phyloP scores from a whole-genome alignment of 169 alveolate species.

The Cyclospora cayetanensis region DNA sequence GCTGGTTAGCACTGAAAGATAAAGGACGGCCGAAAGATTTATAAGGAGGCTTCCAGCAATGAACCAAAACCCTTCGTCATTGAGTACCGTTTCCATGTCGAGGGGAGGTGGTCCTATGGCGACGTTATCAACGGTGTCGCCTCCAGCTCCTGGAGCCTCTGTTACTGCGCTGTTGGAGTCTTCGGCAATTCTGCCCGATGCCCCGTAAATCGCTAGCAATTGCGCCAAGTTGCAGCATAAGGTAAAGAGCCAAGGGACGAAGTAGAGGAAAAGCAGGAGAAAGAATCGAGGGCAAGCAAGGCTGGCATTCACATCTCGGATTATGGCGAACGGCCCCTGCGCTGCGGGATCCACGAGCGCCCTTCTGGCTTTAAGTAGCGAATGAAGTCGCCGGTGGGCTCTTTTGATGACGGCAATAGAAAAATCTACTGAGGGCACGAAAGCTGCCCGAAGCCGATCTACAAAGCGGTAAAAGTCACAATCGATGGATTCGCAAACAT shows the following conservation, averaged over 20 bases:
- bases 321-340: constrained; percentile 4
- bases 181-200: not conserved
- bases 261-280: not conserved
- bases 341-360: not conserved
- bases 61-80: not conserved
- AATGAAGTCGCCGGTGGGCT: constrained; percentile 33
- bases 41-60: not conserved
- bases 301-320: not conserved
- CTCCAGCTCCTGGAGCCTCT: not conserved
- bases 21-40: not conserved
- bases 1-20: not conserved
- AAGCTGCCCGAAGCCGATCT: not conserved
- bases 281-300: not conserved
- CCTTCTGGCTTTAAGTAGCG: not conserved
- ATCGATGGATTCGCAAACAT: constrained; percentile 30
- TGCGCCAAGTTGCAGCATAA: not conserved
- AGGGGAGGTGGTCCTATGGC: not conserved
- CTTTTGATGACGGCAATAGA: not conserved
- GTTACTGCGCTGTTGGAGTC: not conserved
- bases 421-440: not conserved
- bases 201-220: not conserved
- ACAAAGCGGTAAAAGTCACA: constrained; percentile 36
- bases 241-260: constrained; percentile 43
- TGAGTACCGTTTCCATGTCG: not conserved
- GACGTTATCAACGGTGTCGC: not conserved